These are phyloP conservation scores for Amaranthus tricolor DNA, from an alignment of 179 eudicot species.

Conservation along the genomic window DNA sequence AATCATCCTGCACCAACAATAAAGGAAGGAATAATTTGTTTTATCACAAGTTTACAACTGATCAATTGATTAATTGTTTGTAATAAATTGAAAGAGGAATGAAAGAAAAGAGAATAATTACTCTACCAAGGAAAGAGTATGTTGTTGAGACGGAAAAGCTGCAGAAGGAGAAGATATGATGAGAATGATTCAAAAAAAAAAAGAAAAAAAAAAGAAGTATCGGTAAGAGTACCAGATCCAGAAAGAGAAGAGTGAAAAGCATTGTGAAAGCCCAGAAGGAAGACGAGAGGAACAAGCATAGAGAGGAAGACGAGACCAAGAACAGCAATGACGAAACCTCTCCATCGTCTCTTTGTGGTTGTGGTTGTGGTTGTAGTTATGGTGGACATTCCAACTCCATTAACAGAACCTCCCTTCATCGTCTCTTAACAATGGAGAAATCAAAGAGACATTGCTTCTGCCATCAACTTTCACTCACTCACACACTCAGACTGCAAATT, in stretches of 20 bases:
- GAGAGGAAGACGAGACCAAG: constrained; percentile 84
- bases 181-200: neutral
- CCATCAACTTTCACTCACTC: no score
- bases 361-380: no score
- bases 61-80: neutral
- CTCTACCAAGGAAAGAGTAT: constrained; percentile 41
- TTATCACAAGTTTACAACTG: neutral
- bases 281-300: constrained; percentile 95
- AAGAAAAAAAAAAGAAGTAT: neutral
- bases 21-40: neutral
- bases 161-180: constrained; percentile 15
- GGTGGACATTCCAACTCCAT: no score
- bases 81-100: neutral
- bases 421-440: no score
- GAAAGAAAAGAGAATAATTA: no score
- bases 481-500: no score
- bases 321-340: constrained; percentile 72
- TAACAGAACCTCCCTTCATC: no score
- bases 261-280: constrained; percentile 81
- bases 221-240: neutral
- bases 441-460: no score
- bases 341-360: constrained; percentile 73
- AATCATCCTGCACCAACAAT: neutral
- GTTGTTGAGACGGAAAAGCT: constrained; percentile 59
- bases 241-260: constrained; percentile 46